These are phyloP conservation scores for Colletotrichum orchidophilum DNA, from an alignment of 2,329 filamentous ascomycete species.

Conservation along the genomic window DNA sequence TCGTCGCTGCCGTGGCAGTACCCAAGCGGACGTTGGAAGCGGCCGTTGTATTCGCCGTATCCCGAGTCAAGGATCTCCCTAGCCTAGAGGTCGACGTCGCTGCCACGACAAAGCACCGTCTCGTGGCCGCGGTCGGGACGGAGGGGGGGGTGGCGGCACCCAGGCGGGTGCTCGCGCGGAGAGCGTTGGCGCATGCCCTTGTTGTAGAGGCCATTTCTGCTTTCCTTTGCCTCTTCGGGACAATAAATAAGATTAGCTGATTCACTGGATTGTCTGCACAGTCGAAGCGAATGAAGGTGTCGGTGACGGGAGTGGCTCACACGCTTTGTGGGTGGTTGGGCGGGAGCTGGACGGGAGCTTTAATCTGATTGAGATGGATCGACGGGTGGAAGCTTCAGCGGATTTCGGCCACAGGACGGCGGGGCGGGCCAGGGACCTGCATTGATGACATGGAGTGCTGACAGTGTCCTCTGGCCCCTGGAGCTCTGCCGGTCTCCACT, in stretches of 20 bases:
- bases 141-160: background rate
- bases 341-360: background rate
- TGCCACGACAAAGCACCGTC: constrained; percentile 6
- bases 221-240: background rate
- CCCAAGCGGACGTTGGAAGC: background rate
- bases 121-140: background rate
- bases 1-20: background rate
- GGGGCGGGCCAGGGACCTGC: background rate
- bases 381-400: background rate
- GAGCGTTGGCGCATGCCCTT: background rate
- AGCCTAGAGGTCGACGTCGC: background rate
- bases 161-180: background rate
- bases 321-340: background rate
- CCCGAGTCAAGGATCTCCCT: background rate
- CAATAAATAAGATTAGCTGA: too few relatives aligned
- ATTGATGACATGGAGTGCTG: background rate
- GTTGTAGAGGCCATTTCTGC: constrained; percentile 4
- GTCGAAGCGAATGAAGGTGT: background rate
- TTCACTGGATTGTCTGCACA: too few relatives aligned
- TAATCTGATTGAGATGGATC: background rate
- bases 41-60: too few relatives aligned
- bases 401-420: background rate
- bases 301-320: background rate
- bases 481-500: background rate
- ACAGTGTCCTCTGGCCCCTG: background rate